Base-by-base conservation (phyloP, 208 protist species). In the Leishmania major region DNA sequence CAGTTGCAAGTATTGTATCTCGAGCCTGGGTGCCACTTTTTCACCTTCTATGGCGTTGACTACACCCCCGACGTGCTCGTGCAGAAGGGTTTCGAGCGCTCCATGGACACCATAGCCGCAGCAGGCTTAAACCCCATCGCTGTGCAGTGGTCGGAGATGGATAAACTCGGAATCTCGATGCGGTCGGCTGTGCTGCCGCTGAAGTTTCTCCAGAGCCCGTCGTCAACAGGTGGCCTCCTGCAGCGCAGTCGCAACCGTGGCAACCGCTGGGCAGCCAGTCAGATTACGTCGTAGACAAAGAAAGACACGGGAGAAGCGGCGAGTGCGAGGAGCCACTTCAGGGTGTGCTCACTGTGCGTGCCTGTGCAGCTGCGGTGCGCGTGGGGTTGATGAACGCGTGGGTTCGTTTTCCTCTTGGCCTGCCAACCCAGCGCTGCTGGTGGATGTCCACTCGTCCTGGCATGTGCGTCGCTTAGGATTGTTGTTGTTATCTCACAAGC, bases 111-210 rank as follows among this genome's bases (percentile, higher is more conserved):
- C 73, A 84, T 98, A 70, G 93, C 94, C 22, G 92, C 93, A 3
- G 94, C 92, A 10, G 95, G 95, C 3, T 86, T 98, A 8, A 97
- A 97, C 67, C 95, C 95, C 1, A 96, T 98, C 78, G 88, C 95
- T n/a, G 92, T 97, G 77, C 91, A 96, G 87, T 98, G 95, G 94
- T 97, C 95, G 31, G 95, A 98, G 83, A 96, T 98, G 93, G 94
- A 97, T 70, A 98, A 98, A 81, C 86, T 98, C 35, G 95, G 95
- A 45, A 91, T 98, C 55, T 98, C 95, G 17, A 98, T 98, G 93
- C 90, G 95, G 28, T 80, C 93, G 25, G 91, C 94, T 15, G 94
- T 97, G 62, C 81, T 98, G 66, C 88, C 91, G 69, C 80, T 98
- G 22, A 96, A 96, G 76, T 98, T 98, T 75, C 84, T 98, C 35